Evolutionary conservation across 306 rosid species (phyloP), one percentile per base, ranked within the genome.

Genomic region (Betula pendula): DNA sequence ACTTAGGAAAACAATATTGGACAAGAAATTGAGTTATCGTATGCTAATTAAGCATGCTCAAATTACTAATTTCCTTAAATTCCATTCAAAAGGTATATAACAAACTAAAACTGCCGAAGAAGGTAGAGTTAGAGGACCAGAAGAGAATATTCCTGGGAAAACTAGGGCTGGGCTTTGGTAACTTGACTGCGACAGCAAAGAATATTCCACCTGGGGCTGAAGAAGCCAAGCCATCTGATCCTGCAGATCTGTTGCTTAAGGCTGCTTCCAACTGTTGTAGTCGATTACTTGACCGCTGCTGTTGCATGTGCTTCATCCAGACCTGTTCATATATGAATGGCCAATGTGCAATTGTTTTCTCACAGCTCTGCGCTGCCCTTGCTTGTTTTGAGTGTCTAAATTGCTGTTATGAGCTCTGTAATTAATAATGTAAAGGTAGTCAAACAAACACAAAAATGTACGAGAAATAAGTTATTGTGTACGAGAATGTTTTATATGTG

Each of bases 291-390:
- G 72, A 86, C 49, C 88, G 78, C 14, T 77, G 80, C 50, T 90
- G 97, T 73, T 84, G 99, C 85, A 79, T 95, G 96, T 95, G 97
- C 79, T 82, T 85, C 87, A 73, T 95, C 38, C 81, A 63, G 66
- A 2, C 91, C 63, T 91, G 97, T 65, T 24, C 83, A 14, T 66
- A 47, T 68, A 29, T 88, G 79, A 95, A 86, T 75, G 88, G 90
- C 82, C 90, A 77, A 66, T 87, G 90, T 66, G 87, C 93, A 33
- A 76, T 90, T 16, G 82, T 84, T 47, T 86, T 92, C 70, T 48
- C 96, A 15, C 99, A 95, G 52, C 73, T 95, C 51, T 83, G 97
- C 82, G 42, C 97, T 15, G 99, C 97, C 71, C 87, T 95, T 50
- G 87, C 97, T 52, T 95, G 99, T 63, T 87, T 83, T 25, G 96